A percentile compares a stretch with the other conserved stretches of the same genome.
These are phyloP conservation scores for Handroanthus guayacan DNA, from an alignment of 257 asterid genomes.

Conservation along the genomic window DNA sequence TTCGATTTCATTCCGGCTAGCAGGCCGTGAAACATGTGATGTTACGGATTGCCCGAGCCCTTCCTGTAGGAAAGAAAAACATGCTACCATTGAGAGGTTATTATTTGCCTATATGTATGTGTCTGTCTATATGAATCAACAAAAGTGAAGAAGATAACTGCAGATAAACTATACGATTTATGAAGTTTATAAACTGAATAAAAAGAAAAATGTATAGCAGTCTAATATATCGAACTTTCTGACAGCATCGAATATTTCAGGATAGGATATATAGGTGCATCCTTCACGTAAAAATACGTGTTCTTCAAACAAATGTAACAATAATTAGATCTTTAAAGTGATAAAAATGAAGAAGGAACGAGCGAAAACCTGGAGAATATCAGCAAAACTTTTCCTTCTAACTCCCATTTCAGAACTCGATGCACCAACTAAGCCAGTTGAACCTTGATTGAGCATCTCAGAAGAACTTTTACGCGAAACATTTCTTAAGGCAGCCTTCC, in stretches of 20 bases:
- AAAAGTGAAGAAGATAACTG: neutral
- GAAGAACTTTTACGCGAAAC: constrained; percentile 60
- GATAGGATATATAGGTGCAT: too few relatives aligned
- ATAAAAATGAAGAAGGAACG: neutral
- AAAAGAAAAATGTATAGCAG: too few relatives aligned
- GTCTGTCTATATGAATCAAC: neutral
- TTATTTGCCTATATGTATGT: neutral
- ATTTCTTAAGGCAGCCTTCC: constrained; percentile 73
- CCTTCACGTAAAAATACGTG: too few relatives aligned
- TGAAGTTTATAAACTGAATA: too few relatives aligned
- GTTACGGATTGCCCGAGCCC: constrained; percentile 51
- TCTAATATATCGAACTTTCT: too few relatives aligned
- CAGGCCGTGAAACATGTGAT: constrained; percentile 57
- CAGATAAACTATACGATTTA: neutral
- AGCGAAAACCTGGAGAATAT: constrained; percentile 71
- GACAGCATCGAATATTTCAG: too few relatives aligned
- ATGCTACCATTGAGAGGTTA: neutral
- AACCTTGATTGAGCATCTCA: constrained; percentile 49
- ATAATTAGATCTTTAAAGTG: too few relatives aligned
- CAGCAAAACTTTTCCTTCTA: constrained; percentile 90
- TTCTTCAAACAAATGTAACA: too few relatives aligned
- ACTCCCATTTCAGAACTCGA: constrained; percentile 63
- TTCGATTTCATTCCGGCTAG: constrained; percentile 60
- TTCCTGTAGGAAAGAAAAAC: constrained; percentile 55
- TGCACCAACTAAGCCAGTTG: constrained; percentile 39